These are phyloP conservation scores for Verticillium tricorpus DNA, from an alignment of 2,329 filamentous ascomycete species.

Conservation along the genomic window DNA sequence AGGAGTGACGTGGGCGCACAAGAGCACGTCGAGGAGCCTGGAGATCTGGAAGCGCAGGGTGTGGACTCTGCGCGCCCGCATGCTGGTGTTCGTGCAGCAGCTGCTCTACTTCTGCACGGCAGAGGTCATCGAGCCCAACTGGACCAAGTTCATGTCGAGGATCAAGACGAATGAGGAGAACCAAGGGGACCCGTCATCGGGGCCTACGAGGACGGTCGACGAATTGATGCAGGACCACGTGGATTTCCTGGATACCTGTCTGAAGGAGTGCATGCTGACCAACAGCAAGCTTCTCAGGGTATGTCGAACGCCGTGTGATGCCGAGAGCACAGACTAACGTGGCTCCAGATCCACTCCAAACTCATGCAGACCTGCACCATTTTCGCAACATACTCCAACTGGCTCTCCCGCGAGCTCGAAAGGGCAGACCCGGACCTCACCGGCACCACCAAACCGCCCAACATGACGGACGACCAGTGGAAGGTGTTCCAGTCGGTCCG, in stretches of 20 bases:
- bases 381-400: slow-evolving; percentile 87
- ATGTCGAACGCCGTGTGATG: slow-evolving; percentile 22
- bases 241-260: slow-evolving; percentile 93
- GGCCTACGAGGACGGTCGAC: slow-evolving; percentile 71
- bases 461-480: slow-evolving; percentile 60
- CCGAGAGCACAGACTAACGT: background rate
- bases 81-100: slow-evolving; percentile 97
- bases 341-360: slow-evolving; percentile 83
- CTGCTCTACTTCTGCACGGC: slow-evolving; percentile 94
- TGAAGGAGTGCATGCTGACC: slow-evolving; percentile 98
- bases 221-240: slow-evolving; percentile 99
- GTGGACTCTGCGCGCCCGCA: slow-evolving; percentile 86
- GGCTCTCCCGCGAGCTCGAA: slow-evolving; percentile 78
- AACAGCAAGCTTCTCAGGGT: slow-evolving; percentile 92
- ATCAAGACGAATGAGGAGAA: slow-evolving; percentile 58
- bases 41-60: slow-evolving; percentile 91
- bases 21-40: slow-evolving; percentile 65
- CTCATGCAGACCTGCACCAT: slow-evolving; percentile 93
- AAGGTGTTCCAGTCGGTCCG: slow-evolving; percentile 48
- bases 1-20: slow-evolving; percentile 75
- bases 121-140: slow-evolving; percentile 97
- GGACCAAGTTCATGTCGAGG: slow-evolving; percentile 88
- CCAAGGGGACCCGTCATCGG: slow-evolving; percentile 21
- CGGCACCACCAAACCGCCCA: slow-evolving; percentile 48
- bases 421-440: slow-evolving; percentile 77